Conservation (phyloP, 148 eudicot species). For the Suaeda aralocaspica region DNA sequence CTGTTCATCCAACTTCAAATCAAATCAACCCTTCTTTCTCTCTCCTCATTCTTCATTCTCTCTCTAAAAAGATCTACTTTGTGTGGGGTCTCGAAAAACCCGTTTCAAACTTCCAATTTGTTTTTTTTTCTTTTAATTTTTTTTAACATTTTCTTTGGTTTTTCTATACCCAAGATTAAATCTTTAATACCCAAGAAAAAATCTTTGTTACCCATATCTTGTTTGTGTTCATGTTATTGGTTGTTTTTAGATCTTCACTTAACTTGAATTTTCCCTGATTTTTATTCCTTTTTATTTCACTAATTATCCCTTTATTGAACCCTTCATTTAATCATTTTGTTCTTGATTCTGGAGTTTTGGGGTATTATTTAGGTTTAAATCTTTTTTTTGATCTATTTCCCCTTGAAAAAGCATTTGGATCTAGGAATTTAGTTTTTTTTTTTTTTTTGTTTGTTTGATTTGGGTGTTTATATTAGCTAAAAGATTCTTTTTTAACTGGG, state of each 20-base stretch:
- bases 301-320: background rate
- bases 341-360: background rate
- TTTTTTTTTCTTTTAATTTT: no score
- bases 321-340: no score
- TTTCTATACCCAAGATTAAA: background rate
- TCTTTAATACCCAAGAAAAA: no score
- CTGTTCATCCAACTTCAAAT: constrained; percentile 17
- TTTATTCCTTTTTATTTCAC: background rate
- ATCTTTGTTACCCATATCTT: constrained; percentile 5
- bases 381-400: constrained; percentile 8
- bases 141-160: constrained; percentile 1
- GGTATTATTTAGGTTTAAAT: background rate
- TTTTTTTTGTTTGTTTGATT: constrained; percentile 6
- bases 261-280: background rate
- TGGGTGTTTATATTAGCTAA: constrained; percentile 14
- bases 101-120: background rate
- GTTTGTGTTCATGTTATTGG: constrained; percentile 10
- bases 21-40: constrained; percentile 12
- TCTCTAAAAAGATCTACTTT: constrained; percentile 20
- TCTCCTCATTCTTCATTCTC: constrained; percentile 4
- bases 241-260: constrained; percentile 1
- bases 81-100: background rate
- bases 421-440: constrained; percentile 22
- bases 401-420: no score
- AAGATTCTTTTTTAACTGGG: constrained; percentile 8